Base-by-base conservation (phyloP, 371 early-diverging fungal genomes). In the Caulochytrium protostelioides region DNA sequence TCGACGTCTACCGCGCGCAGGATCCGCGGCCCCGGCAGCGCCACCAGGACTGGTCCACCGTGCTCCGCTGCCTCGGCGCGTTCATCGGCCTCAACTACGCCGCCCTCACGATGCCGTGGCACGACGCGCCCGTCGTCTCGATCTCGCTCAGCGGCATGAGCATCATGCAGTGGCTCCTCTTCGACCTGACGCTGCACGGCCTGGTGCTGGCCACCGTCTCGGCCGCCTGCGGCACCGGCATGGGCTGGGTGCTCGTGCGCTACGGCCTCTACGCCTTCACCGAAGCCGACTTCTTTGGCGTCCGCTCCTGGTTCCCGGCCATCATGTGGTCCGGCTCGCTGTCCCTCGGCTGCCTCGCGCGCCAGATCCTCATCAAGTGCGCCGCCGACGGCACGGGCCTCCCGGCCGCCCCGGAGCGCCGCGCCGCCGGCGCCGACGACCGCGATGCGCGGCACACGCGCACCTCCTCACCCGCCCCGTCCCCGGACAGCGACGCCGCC, bases 21-120 rank as follows among this genome's bases (percentile, higher is more conserved):
- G 49, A 41, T 6, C 41, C 42, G 17, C 43, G 42, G 15, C 50
- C 48, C 6, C 39, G 48, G 18, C 26, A 35, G 34, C 39, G 37
- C 33, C 38, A 37, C n/a, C 41, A 46, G 28, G 66, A 62, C 34
- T 61, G 64, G 65, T 47, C 55, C 27, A 53, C 51, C 23, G 64
- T 59, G n/a, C 43, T 62, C 44, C 57, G 70, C 30, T 63, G 65
- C 35, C 47, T 57, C 34, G 70, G 64, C 6, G 70, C 60, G 9
- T 57, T 72, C 37, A 59, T 66, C 20, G 72, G 72, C 1, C 52
- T 65, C 31, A 57, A 57, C 29, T 68, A 68, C 43, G 69, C 68
- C 6, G 54, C 60, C 9, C 52, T 61, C 22, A 69, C 60, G 38
- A 30, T 72, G 1, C 52, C 64, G 1, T 63, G 67, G 65, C 53